These are phyloP conservation scores for Yarrowia yakushimensis DNA, from an alignment of 805 yeast genomes.

Conservation along the genomic window DNA sequence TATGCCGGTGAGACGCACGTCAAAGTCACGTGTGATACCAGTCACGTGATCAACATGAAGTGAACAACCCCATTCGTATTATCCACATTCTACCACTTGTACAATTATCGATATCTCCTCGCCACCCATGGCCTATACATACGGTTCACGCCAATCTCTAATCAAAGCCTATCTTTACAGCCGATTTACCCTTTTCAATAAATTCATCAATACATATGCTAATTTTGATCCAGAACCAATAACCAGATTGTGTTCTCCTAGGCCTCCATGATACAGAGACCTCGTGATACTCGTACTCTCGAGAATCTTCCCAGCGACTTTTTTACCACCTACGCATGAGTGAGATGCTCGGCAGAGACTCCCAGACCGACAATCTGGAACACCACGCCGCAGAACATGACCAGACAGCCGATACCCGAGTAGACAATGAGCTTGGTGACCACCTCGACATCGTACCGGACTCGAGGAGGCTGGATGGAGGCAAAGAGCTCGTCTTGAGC, in stretches of 20 bases:
- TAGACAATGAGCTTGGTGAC: conserved; percentile 74
- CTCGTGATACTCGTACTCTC: neutral
- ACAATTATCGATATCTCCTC: neutral
- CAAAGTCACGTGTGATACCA: neutral
- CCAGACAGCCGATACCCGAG: conserved; percentile 68
- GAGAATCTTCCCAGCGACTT: neutral
- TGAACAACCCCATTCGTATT: no score
- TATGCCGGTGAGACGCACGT: neutral
- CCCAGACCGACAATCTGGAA: conserved; percentile 26
- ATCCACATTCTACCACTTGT: no score
- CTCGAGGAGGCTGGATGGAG: conserved; percentile 37
- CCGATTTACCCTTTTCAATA: neutral
- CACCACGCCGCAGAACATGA: conserved; percentile 38
- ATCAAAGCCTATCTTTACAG: no score
- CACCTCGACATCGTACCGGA: conserved; percentile 68
- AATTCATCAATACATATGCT: neutral
- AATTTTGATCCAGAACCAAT: neutral
- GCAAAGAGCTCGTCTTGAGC: conserved; percentile 30
- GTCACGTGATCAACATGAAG: no score
- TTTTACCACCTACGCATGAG: neutral
- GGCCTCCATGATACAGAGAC: neutral
- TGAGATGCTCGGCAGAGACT: neutral
- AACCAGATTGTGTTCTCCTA: neutral
- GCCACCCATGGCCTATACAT: neutral
- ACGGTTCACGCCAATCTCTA: neutral